Base-by-base conservation (phyloP, 768 basidiomycete genomes). In the Dictyophora rubrovolvata region DNA sequence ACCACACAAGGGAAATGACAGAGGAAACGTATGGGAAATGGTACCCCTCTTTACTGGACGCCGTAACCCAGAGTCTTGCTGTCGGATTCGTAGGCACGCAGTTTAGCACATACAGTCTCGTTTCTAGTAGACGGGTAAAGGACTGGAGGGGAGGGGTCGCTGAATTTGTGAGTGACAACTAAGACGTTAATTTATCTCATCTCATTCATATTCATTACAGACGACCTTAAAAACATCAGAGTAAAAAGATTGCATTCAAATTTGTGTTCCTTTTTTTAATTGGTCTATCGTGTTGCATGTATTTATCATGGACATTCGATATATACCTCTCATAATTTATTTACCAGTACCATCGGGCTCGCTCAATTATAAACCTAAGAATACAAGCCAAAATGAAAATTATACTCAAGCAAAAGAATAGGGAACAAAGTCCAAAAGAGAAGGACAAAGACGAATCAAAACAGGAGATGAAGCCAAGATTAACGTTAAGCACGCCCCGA, bases 21-120 rank as follows among this genome's bases (percentile, higher is more conserved):
- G 73, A 65, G 42, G 74, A 79, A 55, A 65, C 64, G 12, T 72
- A 80, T 60, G 79, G 80, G 9, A 67, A 67, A 48, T 84, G 82
- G 82, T 84, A 86, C 68, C 84, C 86, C 12, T 71, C 85, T n/a
- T 70, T 89, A 53, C 77, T 89, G 54, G 87, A 89, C 65, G 84
- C 85, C 3, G 82, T 80, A 9, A 79, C 87, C 59, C 88, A 89
- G 65, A 84, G 85, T 0, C 72, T 71, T 42, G 86, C 82, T 20
- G 67, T 74, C 11, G 88, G 86, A 1, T 84, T 89, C 65, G 79
- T 90, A 14, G 88, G 86, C 9, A 88, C 86, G 1, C 79, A 85
- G 62, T 65, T 74, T 47, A 87, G 86, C 35, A 89, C 87, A 5
- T 87, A 87, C 80, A 82, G 84, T 1, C 71, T 80, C 49, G 63